These are phyloP conservation scores for Podospora didyma DNA, from an alignment of 495 filamentous ascomycete species.

Conservation along the genomic window DNA sequence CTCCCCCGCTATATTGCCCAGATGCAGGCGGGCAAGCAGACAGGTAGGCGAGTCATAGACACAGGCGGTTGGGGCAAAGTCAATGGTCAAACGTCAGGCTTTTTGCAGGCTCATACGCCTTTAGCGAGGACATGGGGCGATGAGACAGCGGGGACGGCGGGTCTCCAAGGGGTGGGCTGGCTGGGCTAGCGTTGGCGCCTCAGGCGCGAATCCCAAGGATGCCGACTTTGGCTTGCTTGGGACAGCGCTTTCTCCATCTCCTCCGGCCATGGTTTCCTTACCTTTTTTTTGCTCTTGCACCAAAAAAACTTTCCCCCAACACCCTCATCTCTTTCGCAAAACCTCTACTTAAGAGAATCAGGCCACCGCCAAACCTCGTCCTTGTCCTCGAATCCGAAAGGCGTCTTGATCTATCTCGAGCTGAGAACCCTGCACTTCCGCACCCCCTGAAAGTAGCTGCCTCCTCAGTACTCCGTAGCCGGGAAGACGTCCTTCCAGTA, in stretches of 20 bases:
- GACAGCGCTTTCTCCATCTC: not conserved
- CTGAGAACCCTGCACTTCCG: not conserved
- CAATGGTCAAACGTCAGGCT: no score
- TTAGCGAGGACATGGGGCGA: no score
- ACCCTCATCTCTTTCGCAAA: not conserved
- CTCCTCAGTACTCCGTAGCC: constrained; percentile 11
- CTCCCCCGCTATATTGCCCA: no score
- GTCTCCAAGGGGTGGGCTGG: no score
- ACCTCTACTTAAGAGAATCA: not conserved
- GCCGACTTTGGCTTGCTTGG: not conserved
- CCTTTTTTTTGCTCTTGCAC: not conserved
- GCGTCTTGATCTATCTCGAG: not conserved
- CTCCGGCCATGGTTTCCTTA: not conserved
- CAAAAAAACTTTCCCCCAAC: not conserved
- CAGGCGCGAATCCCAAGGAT: no score
- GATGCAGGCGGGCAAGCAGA: no score
- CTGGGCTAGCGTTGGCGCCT: no score
- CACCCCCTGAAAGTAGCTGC: not conserved
- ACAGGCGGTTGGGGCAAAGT: no score
- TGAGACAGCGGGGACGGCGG: no score
- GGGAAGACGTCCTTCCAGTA: constrained; percentile 9
- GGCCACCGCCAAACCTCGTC: not conserved
- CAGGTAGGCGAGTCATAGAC: no score
- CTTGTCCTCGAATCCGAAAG: not conserved
- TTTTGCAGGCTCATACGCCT: no score